Evolutionary conservation across 1,284 basidiomycete species (phyloP).

Genomic region (Inonotus hispidus): DNA sequence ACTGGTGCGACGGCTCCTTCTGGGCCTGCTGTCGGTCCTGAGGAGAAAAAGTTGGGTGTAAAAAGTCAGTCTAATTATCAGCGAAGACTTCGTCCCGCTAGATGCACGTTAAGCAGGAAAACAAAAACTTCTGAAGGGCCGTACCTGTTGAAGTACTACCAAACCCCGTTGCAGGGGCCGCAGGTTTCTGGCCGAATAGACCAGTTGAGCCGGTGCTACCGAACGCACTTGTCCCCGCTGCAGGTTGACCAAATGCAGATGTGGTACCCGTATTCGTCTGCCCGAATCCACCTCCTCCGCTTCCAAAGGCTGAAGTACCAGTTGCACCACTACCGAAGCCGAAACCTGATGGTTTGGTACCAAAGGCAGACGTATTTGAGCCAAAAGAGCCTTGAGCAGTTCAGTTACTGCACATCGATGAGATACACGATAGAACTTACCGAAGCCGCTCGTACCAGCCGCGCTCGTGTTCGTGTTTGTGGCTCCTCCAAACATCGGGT

Average conservation of each 20-base stretch:
- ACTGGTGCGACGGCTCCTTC: conserved; percentile 16
- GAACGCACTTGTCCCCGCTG: conserved; percentile 25
- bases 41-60: background rate
- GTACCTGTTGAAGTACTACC: conserved; percentile 21
- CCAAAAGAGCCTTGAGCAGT: conserved; percentile 52
- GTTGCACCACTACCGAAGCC: conserved; percentile 35
- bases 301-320: conserved; percentile 36
- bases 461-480: conserved; percentile 28
- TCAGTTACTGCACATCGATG: background rate
- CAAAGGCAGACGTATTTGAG: conserved; percentile 46
- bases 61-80: background rate
- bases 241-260: conserved; percentile 28
- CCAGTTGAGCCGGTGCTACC: conserved; percentile 29
- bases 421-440: conserved; percentile 34
- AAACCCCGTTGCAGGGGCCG: conserved; percentile 21
- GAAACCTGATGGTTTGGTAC: conserved; percentile 49
- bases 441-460: conserved; percentile 47
- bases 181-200: conserved; percentile 32
- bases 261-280: conserved; percentile 29
- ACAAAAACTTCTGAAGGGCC: background rate
- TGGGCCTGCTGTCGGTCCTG: conserved; percentile 13
- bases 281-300: conserved; percentile 39
- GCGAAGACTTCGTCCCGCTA: background rate
- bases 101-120: conserved; percentile 7
- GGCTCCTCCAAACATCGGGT: conserved; percentile 74